Percentiles rank a stretch among this genome's conserved stretches.
phyloP scores from a whole-genome alignment of 768 basidiomycete genomes.

The Pholiota conissans region DNA sequence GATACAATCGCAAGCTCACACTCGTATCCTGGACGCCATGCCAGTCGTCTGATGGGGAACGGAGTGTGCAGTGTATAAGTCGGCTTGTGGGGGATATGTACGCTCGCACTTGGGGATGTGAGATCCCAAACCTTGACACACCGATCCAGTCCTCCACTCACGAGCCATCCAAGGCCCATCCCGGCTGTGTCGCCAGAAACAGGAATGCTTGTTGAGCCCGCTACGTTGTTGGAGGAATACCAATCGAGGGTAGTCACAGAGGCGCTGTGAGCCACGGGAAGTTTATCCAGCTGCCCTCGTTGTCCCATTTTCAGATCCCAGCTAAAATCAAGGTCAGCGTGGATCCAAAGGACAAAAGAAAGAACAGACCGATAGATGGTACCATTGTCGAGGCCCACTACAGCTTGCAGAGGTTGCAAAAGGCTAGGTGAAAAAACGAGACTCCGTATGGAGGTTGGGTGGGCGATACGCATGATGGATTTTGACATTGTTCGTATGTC shows the following conservation, averaged over 20 bases:
- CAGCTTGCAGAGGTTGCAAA: conserved; percentile 65
- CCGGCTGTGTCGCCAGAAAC: conserved; percentile 24
- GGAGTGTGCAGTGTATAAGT: conserved; percentile 74
- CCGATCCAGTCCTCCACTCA: conserved; percentile 77
- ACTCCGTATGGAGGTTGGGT: conserved; percentile 67
- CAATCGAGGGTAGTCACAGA: conserved; percentile 77
- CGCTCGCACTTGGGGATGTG: conserved; percentile 36
- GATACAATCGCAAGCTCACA: conserved; percentile 77
- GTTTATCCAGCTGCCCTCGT: conserved; percentile 67
- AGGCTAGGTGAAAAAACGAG: conserved; percentile 69
- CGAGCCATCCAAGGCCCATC: conserved; percentile 67
- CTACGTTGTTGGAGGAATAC: conserved; percentile 35
- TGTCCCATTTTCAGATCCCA: conserved; percentile 84
- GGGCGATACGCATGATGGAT: conserved; percentile 69
- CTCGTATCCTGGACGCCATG: conserved; percentile 77
- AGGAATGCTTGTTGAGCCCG: conserved; percentile 13
- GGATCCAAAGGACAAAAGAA: neutral
- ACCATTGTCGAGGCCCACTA: conserved; percentile 70
- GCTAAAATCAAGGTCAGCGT: conserved; percentile 30
- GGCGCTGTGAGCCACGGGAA: conserved; percentile 72
- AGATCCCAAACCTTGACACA: conserved; percentile 87
- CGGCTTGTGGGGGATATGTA: conserved; percentile 62
- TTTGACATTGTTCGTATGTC: conserved; percentile 73
- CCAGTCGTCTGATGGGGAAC: conserved; percentile 69
- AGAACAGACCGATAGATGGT: conserved; percentile 60